Percentiles rank a stretch among this genome's conserved stretches.
These are phyloP conservation scores for Ganoderma lucidum DNA, from an alignment of 1,284 basidiomycete genomes.

Conservation along the genomic window DNA sequence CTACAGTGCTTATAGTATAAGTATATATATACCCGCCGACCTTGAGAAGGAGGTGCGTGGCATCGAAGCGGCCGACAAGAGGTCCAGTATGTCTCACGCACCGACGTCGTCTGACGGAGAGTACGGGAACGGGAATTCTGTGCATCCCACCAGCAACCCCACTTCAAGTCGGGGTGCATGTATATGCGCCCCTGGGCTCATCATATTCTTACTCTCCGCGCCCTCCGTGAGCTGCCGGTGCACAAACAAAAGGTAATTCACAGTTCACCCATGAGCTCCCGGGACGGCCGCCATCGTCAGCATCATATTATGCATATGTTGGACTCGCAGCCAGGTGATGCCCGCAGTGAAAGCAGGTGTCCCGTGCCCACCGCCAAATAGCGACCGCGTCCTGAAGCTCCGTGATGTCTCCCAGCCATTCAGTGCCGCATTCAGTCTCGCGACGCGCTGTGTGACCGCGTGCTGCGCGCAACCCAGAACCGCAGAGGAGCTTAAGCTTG, in stretches of 20 bases:
- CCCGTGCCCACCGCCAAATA: not conserved
- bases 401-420: conserved; percentile 9
- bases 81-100: no score
- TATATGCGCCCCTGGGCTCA: no score
- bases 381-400: not conserved
- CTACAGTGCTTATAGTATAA: no score
- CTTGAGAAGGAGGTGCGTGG: no score
- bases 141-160: no score
- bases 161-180: no score
- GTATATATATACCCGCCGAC: no score
- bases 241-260: not conserved
- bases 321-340: not conserved
- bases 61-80: no score
- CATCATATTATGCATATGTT: not conserved
- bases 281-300: not conserved
- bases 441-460: conserved; percentile 8
- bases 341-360: not conserved
- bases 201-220: not conserved
- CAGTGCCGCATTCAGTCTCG: conserved; percentile 3
- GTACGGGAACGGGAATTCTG: no score
- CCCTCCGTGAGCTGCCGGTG: not conserved
- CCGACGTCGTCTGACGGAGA: no score
- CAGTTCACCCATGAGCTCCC: not conserved
- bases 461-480: not conserved
- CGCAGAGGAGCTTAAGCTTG: not conserved